These are phyloP conservation scores for Rhizomucor pusillus DNA, from an alignment of 371 early-diverging fungal genomes.

Conservation along the genomic window DNA sequence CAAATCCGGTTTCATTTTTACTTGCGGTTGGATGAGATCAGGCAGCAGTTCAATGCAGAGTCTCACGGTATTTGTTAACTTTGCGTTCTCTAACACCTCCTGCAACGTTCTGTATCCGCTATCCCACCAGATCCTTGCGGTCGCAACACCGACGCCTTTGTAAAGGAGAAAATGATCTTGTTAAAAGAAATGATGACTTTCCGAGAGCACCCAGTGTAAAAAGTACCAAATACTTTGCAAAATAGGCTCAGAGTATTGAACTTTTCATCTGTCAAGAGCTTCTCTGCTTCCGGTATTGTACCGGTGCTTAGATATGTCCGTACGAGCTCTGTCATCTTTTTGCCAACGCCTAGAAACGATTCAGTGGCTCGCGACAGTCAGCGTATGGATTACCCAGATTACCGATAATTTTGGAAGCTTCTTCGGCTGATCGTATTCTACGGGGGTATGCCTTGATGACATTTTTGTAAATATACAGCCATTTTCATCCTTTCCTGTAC, in stretches of 20 bases:
- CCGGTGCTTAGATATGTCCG: conserved; percentile 34
- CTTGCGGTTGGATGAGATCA: conserved; percentile 40
- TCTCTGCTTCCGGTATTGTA: conserved; percentile 42
- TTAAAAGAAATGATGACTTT: no score
- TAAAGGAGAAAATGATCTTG: neutral
- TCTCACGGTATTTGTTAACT: conserved; percentile 23
- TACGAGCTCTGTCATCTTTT: conserved; percentile 40
- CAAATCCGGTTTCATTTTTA: neutral
- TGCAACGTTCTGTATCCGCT: conserved; percentile 46
- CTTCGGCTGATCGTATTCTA: conserved; percentile 32
- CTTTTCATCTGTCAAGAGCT: conserved; percentile 19
- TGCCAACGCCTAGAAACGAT: conserved; percentile 34
- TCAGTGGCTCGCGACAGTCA: no score
- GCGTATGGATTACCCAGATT: neutral
- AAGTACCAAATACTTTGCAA: conserved; percentile 41
- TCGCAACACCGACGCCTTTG: conserved; percentile 41
- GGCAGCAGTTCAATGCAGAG: conserved; percentile 39
- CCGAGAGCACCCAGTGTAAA: no score
- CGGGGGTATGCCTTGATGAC: conserved; percentile 43
- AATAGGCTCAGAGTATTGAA: conserved; percentile 32
- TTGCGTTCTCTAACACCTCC: conserved; percentile 32
- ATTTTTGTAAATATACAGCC: neutral
- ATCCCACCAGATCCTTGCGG: conserved; percentile 49
- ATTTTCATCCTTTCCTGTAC: no score
- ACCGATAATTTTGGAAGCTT: conserved; percentile 48